A percentile compares a stretch with the other conserved stretches of the same genome.
Conservation (phyloP, 2,329 filamentous ascomycete genomes). For the Huntiella bhutanensis region DNA sequence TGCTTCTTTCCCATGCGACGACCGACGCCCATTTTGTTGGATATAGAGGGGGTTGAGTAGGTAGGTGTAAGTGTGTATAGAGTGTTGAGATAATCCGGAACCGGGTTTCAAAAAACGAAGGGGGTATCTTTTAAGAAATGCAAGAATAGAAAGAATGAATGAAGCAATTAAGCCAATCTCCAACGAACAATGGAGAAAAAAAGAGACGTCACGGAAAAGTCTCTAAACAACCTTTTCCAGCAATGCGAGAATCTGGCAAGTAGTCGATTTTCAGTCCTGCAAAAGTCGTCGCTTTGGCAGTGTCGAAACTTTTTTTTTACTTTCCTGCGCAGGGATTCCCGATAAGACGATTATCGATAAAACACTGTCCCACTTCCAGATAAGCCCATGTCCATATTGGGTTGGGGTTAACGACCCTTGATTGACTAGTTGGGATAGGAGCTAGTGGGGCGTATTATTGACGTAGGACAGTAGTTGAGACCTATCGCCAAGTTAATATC, state of each 20-base stretch:
- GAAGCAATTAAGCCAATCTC: background rate
- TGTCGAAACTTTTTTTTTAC: constrained; percentile 22
- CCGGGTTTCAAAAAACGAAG: background rate
- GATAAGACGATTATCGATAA: constrained; percentile 7
- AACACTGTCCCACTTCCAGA: background rate
- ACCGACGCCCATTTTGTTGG: constrained; percentile 58
- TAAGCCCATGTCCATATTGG: constrained; percentile 5
- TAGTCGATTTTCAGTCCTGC: background rate
- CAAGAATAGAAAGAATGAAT: background rate
- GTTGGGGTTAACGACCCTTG: background rate
- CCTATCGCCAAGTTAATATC: background rate
- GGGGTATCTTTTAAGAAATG: background rate
- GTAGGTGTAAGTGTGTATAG: background rate
- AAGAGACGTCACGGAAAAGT: background rate
- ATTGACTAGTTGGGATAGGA: background rate
- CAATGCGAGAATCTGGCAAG: too few species aligned
- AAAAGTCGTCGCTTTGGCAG: constrained; percentile 10
- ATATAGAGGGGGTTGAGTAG: background rate
- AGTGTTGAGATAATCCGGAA: background rate
- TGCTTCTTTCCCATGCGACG: constrained; percentile 94
- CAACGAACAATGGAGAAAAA: constrained; percentile 1
- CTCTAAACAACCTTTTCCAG: too few species aligned
- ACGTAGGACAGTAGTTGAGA: background rate
- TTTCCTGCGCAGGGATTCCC: background rate
- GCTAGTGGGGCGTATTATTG: background rate